These are phyloP conservation scores for Globisporangium nunn DNA, from an alignment of 352 stramenopile genomes.

Conservation along the genomic window DNA sequence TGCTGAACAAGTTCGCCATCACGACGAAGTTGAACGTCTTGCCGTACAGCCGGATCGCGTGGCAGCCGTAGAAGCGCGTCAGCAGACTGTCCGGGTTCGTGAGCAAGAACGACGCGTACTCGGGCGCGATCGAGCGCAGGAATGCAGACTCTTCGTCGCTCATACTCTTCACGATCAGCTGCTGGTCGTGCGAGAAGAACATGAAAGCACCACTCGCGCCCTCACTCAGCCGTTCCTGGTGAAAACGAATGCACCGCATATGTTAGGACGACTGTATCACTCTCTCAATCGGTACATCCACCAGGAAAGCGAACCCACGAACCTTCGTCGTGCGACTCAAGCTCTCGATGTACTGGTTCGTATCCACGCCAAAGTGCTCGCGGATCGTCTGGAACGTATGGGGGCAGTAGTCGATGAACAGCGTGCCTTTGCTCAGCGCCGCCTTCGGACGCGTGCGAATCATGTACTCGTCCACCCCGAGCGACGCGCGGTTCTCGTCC, in stretches of 20 bases:
- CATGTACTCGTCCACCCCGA: constrained; percentile 81
- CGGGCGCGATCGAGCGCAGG: constrained; percentile 67
- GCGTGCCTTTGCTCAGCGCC: constrained; percentile 62
- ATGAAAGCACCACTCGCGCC: constrained; percentile 84
- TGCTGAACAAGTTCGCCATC: constrained; percentile 86
- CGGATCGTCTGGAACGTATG: constrained; percentile 85
- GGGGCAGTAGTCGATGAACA: constrained; percentile 85
- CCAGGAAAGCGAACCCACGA: too few species aligned
- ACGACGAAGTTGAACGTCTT: constrained; percentile 89
- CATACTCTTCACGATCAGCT: constrained; percentile 89
- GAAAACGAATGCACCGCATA: neutral
- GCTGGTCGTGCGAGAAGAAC: constrained; percentile 87
- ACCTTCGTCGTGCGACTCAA: constrained; percentile 76
- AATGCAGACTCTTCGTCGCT: constrained; percentile 81
- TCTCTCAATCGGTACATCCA: neutral
- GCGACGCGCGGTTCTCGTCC: constrained; percentile 66
- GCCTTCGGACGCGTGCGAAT: constrained; percentile 71
- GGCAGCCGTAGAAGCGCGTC: constrained; percentile 79
- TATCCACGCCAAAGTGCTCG: constrained; percentile 79
- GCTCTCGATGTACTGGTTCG: constrained; percentile 79
- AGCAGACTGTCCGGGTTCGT: constrained; percentile 79
- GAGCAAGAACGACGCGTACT: constrained; percentile 77
- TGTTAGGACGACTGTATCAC: neutral
- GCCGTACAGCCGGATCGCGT: constrained; percentile 80
- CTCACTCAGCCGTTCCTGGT: constrained; percentile 71